These are phyloP conservation scores for Datisca glomerata DNA, from an alignment of 306 rosid genomes.

Conservation along the genomic window DNA sequence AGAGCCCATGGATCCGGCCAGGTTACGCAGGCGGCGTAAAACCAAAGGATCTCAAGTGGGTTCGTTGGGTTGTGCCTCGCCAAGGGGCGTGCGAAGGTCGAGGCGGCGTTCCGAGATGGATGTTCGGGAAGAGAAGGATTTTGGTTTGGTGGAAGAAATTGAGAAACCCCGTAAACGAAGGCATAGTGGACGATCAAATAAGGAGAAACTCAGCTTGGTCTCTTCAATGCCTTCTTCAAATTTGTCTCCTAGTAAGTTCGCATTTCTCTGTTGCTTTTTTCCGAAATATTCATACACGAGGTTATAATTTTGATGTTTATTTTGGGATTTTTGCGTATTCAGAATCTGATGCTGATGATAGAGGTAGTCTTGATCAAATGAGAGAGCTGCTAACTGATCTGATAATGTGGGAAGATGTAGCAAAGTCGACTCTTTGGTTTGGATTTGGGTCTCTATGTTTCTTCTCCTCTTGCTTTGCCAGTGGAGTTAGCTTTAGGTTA, in stretches of 20 bases:
- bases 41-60: constrained; percentile 27
- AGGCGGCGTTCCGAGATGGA: constrained; percentile 50
- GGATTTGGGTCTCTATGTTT: constrained; percentile 55
- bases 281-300: background rate
- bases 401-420: constrained; percentile 75
- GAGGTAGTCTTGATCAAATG: constrained; percentile 36
- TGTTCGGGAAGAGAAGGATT: constrained; percentile 52
- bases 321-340: constrained; percentile 7
- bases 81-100: constrained; percentile 46
- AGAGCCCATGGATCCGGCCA: constrained; percentile 29
- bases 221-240: constrained; percentile 34
- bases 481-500: constrained; percentile 53
- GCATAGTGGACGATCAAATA: constrained; percentile 35
- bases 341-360: constrained; percentile 41
- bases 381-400: constrained; percentile 47
- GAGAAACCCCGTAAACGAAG: constrained; percentile 43
- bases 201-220: constrained; percentile 50
- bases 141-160: constrained; percentile 32
- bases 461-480: constrained; percentile 59
- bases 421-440: constrained; percentile 80
- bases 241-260: constrained; percentile 35
- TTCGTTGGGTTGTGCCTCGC: constrained; percentile 45
- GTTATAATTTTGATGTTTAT: background rate
- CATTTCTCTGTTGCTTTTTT: background rate
- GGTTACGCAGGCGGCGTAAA: constrained; percentile 34